phyloP scores from a whole-genome alignment of 495 filamentous ascomycete genomes.

The Annulohypoxylon bovei region DNA sequence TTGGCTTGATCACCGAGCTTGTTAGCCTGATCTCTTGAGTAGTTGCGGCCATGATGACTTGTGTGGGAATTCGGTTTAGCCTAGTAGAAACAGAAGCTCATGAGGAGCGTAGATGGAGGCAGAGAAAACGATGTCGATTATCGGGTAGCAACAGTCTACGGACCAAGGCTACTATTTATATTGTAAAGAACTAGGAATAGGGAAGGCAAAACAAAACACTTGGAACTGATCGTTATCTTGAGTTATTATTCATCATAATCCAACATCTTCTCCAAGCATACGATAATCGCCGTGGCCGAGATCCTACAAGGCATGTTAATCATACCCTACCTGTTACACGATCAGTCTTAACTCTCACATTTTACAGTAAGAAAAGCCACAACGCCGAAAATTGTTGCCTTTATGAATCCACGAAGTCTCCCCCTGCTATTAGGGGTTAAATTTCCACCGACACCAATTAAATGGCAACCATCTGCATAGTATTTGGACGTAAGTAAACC shows the following conservation, averaged over 20 bases:
- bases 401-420: no score
- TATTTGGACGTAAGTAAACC: neutral
- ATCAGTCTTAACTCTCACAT: neutral
- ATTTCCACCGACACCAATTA: neutral
- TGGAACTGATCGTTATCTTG: neutral
- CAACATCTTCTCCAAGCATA: neutral
- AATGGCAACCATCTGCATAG: neutral
- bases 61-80: neutral
- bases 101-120: neutral
- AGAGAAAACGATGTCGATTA: no score
- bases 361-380: no score
- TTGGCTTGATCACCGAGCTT: neutral
- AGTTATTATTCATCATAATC: neutral
- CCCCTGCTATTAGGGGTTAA: neutral
- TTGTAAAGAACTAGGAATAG: neutral
- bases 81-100: neutral
- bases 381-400: no score
- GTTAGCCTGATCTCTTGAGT: neutral
- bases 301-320: neutral
- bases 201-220: neutral
- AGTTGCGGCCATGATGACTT: conserved; percentile 3
- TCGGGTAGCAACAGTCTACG: neutral
- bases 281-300: neutral
- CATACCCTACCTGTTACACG: neutral
- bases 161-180: neutral